Percentiles rank a stretch among this genome's conserved stretches.
phyloP scores from a whole-genome alignment of 2,329 filamentous ascomycete species.

The Aspergillus ochraceus region DNA sequence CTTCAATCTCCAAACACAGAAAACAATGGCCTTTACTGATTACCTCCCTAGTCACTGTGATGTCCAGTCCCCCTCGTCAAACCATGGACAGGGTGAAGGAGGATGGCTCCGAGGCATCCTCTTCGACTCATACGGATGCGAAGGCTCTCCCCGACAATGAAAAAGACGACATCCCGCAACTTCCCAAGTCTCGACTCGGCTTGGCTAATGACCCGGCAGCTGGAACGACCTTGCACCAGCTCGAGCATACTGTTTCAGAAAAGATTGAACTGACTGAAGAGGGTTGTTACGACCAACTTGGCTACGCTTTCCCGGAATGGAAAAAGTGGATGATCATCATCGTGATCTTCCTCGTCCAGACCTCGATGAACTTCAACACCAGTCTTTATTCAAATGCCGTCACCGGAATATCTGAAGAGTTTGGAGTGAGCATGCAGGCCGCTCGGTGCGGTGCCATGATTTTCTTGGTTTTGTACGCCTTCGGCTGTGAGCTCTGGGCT shows the following conservation, averaged over 20 bases:
- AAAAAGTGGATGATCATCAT: slow-evolving; percentile 73
- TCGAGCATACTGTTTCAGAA: slow-evolving; percentile 25
- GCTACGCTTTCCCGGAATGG: slow-evolving; percentile 59
- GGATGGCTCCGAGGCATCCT: slow-evolving; percentile 34
- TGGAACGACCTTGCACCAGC: slow-evolving; percentile 23
- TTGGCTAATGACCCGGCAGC: slow-evolving; percentile 14
- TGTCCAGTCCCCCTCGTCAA: slow-evolving; percentile 21
- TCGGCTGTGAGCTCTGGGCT: slow-evolving; percentile 85
- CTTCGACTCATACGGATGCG: slow-evolving; percentile 31
- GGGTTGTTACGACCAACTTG: slow-evolving; percentile 67
- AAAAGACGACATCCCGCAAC: slow-evolving; percentile 15
- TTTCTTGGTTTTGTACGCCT: slow-evolving; percentile 77
- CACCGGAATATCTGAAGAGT: slow-evolving; percentile 65
- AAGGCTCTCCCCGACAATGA: slow-evolving; percentile 21
- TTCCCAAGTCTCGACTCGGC: slow-evolving; percentile 13
- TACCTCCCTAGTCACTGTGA: slow-evolving; percentile 9
- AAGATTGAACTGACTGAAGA: slow-evolving; percentile 48
- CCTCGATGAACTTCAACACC: slow-evolving; percentile 79
- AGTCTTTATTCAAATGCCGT: slow-evolving; percentile 71
- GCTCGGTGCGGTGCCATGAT: slow-evolving; percentile 74
- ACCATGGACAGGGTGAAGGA: slow-evolving; percentile 19
- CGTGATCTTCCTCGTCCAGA: slow-evolving; percentile 72
- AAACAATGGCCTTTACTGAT: not conserved
- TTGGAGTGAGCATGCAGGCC: slow-evolving; percentile 65
- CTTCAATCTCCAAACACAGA: not conserved